These are phyloP conservation scores for Mortierella sp. DNA, from an alignment of 371 early-diverging fungal species.

Conservation along the genomic window DNA sequence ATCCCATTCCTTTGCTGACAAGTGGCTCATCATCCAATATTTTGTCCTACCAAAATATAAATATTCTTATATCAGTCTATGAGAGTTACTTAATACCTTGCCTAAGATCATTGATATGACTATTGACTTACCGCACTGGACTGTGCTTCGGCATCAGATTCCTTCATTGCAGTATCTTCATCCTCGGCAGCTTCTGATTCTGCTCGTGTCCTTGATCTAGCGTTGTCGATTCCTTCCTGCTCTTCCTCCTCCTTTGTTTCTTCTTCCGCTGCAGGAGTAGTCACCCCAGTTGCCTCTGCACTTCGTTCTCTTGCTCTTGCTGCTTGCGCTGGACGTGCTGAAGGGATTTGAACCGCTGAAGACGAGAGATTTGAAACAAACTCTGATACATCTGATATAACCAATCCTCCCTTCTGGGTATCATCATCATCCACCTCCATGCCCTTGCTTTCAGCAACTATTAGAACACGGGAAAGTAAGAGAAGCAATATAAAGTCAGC, in stretches of 20 bases:
- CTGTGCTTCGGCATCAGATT: slow-evolving; percentile 28
- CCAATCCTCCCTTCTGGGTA: slow-evolving; percentile 29
- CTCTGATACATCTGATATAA: slow-evolving; percentile 68
- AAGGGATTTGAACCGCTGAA: slow-evolving; percentile 54
- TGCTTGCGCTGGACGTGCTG: slow-evolving; percentile 23
- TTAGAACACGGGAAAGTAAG: not conserved
- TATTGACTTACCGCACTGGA: slow-evolving; percentile 16
- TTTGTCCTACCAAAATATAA: slow-evolving; percentile 18
- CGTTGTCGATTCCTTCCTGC: slow-evolving; percentile 26
- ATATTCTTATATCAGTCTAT: not conserved
- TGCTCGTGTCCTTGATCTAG: slow-evolving; percentile 37
- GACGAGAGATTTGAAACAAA: slow-evolving; percentile 76
- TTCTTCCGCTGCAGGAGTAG: slow-evolving; percentile 22
- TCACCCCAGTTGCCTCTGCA: not conserved
- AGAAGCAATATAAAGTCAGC: slow-evolving; percentile 1
- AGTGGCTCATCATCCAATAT: slow-evolving; percentile 82
- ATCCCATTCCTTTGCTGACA: slow-evolving; percentile 85
- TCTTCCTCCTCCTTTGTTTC: slow-evolving; percentile 59
- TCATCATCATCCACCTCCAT: slow-evolving; percentile 48
- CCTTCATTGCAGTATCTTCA: slow-evolving; percentile 60
- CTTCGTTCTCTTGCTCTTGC: slow-evolving; percentile 13
- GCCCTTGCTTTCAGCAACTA: slow-evolving; percentile 58
- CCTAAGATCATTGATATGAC: too few relatives aligned
- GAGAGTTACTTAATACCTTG: not conserved
- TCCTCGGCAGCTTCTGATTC: slow-evolving; percentile 62